Base-by-base conservation (phyloP, 179 eudicot species). In the Beta macrorhiza region DNA sequence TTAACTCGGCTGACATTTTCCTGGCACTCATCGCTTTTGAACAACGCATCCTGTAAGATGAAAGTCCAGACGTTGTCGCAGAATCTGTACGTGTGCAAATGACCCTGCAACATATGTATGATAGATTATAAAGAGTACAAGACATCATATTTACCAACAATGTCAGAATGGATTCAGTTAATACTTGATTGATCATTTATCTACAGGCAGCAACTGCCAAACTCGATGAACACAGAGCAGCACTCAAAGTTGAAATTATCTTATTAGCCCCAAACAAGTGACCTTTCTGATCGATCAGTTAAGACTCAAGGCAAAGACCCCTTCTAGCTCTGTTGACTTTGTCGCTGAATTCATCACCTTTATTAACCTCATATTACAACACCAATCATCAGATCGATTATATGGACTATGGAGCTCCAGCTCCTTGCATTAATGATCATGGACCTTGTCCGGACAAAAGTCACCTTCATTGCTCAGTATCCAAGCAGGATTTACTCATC, bases 31-130 rank as follows among this genome's bases (percentile, higher is more conserved):
- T 92, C 94, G 22, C 80, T 89, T 86, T 92, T 93, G 76, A 92
- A 89, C 67, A 77, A 0, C 5, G 94, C 96, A 75, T 92, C 93
- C 75, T 89, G 90, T 80, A 93, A 82, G 79, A 92, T 90, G 90
- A 93, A 93, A 67, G 93, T 90, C 96, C 98, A 93, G 2, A 93
- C 98, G 44, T 93, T 92, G 91, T 92, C 94, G 70, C 93, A 91
- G 93, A 92, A 91, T 85, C 96, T 90, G 84, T 93, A 93, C 74
- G 94, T 91, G 83, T 93, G 98, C 76, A 93, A 87, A 87, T 92
- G 93, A 56, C 97, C 97, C 97, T 93, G 84, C 56, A 80, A 44
- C 20, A 25, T 20, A 63, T 29, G 64, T 6, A 29, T 56, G 8
- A 5, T 44, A 10, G 67, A n/a, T 15, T 17, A 62, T 71, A 51